A percentile compares a stretch with the other conserved stretches of the same genome.
These are phyloP conservation scores for Emericellopsis terricola DNA, from an alignment of 495 filamentous ascomycete species.

Conservation along the genomic window DNA sequence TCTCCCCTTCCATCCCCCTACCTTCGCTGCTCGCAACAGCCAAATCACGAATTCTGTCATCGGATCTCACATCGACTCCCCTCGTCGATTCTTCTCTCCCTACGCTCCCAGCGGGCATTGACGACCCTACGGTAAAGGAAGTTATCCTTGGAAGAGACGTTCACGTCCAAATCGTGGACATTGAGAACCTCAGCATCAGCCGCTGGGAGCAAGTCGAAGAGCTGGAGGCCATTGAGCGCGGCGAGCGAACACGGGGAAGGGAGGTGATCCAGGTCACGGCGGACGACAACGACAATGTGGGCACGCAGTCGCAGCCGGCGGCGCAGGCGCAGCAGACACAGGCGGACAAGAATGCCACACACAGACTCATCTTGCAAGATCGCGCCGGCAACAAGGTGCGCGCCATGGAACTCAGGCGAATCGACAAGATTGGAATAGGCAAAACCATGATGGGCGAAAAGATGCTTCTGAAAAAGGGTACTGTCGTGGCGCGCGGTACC, in stretches of 20 bases:
- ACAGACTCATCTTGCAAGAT: slow-evolving; percentile 75
- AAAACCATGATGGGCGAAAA: slow-evolving; percentile 66
- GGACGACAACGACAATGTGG: slow-evolving; percentile 14
- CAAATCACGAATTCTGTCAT: slow-evolving; percentile 58
- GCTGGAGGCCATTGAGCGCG: slow-evolving; percentile 65
- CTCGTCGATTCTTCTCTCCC: slow-evolving; percentile 21
- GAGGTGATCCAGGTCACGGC: slow-evolving; percentile 62
- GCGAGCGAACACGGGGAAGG: slow-evolving; percentile 63
- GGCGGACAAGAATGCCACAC: slow-evolving; percentile 34
- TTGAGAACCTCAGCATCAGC: slow-evolving; percentile 63
- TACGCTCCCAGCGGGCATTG: slow-evolving; percentile 39
- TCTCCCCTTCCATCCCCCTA: too few relatives aligned
- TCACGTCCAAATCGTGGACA: slow-evolving; percentile 63
- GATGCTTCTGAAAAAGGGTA: slow-evolving; percentile 44
- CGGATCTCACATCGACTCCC: slow-evolving; percentile 42
- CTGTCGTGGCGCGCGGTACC: slow-evolving; percentile 55
- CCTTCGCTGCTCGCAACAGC: slow-evolving; percentile 61
- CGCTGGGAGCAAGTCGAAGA: slow-evolving; percentile 75
- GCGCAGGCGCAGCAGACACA: background rate
- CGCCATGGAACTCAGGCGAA: slow-evolving; percentile 50
- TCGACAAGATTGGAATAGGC: slow-evolving; percentile 45
- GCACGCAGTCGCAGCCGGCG: slow-evolving; percentile 2
- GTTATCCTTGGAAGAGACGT: slow-evolving; percentile 37
- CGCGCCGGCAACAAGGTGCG: slow-evolving; percentile 46
- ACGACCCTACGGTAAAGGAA: slow-evolving; percentile 32